Base-by-base conservation (phyloP, 768 basidiomycete genomes). In the Dentipellis sp. region DNA sequence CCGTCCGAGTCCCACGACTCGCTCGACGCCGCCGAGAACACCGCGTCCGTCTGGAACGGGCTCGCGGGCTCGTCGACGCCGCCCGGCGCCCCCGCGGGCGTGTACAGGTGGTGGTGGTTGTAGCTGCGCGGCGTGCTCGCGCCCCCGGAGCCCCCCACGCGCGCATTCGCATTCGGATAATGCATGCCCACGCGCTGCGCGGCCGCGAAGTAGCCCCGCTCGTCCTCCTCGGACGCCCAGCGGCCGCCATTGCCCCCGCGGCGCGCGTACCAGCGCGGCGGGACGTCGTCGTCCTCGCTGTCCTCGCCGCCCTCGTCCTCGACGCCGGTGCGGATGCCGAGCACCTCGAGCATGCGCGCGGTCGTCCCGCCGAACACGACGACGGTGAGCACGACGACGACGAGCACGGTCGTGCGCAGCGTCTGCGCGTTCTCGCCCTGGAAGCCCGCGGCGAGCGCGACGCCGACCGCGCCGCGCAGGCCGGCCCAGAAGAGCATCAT, bases 401-500 rank as follows among this genome's bases (percentile, higher is more conserved):
- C 86, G 23, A 99, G 83, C 19, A 98, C 94, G 0, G 97, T 98
- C 48, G 86, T 97, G 36, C 94, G 78, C 52, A 99, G 78, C 40
- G 90, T 91, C 63, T 91, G 84, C 0, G 92, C 92, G 65, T 95
- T 95, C 29, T 83, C 78, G n/a, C 97, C 95, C 56, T 86, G 86
- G 76, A 99, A 95, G 2, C 94, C 94, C 1, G 93, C 90, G 1
- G 97, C 97, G 34, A 99, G 81, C 3, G 97, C 97, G 19, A 99
- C 97, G 39, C 97, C 97, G 45, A 99, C 97, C 0, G 97, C 97
- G 37, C 97, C 97, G 29, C 97, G 78, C 54, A 99, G 73, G 5
- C 95, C 95, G 1, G 95, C 95, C 97, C 95, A 99, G 72, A 98
- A 98, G 14, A 98, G 74, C 94, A 98, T 97, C 91, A 98, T 95